These are phyloP conservation scores for Thielaviopsis ethacetica DNA, from an alignment of 2,329 filamentous ascomycete genomes.

Conservation along the genomic window DNA sequence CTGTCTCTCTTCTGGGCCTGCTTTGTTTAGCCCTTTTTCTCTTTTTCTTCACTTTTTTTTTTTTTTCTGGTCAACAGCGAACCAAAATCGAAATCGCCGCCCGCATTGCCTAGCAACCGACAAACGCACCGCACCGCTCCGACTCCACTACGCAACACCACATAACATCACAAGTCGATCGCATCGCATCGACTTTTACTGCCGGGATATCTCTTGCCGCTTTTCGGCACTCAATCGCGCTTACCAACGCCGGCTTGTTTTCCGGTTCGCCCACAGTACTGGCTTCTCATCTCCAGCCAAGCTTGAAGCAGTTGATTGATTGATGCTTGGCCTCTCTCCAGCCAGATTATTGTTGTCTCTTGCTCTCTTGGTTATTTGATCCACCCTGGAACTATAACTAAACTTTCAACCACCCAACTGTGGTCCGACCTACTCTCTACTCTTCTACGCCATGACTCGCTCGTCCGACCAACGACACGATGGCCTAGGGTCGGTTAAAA, in stretches of 20 bases:
- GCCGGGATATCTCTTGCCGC: neutral
- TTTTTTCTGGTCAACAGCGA: neutral
- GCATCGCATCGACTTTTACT: neutral
- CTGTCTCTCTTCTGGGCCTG: neutral
- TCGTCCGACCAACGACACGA: constrained; percentile 1
- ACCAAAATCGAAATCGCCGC: neutral
- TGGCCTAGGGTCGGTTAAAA: neutral
- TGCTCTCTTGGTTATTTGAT: neutral
- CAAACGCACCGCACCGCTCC: neutral
- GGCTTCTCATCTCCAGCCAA: neutral
- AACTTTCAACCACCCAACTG: neutral
- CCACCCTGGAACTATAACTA: neutral
- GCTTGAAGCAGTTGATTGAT: neutral
- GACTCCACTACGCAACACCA: neutral
- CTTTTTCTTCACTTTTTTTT: neutral
- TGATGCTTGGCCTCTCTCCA: neutral
- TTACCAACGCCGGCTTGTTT: neutral
- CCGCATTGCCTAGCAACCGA: neutral
- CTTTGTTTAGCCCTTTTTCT: neutral
- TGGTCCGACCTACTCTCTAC: neutral
- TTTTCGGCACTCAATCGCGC: neutral
- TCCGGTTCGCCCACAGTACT: neutral
- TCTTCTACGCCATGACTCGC: constrained; percentile 1
- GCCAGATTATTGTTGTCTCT: neutral
- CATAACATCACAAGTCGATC: neutral